Percentiles rank a stretch among this genome's conserved stretches.
Conservation (phyloP, 371 early-diverging fungal species). For the Zopfochytrium polystomum region DNA sequence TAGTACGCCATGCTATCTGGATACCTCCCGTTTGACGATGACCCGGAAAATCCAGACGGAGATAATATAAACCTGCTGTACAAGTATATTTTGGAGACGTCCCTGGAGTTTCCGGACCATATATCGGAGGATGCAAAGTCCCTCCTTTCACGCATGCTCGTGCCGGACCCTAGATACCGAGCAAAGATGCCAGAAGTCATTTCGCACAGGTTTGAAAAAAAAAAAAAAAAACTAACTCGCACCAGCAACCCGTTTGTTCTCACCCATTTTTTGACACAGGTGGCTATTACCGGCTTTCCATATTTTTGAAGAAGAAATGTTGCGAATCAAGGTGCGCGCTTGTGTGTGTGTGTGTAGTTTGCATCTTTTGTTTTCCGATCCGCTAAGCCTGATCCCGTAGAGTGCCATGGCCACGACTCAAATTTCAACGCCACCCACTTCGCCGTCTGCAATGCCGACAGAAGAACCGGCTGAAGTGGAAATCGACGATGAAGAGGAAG, state of each 20-base stretch:
- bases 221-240: too few species aligned
- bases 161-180: slow-evolving; percentile 82
- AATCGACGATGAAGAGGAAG: too few species aligned
- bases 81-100: slow-evolving; percentile 90
- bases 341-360: not conserved
- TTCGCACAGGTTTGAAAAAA: slow-evolving; percentile 64
- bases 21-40: slow-evolving; percentile 98
- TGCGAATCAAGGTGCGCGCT: slow-evolving; percentile 8
- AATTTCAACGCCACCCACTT: too few species aligned
- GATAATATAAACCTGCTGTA: slow-evolving; percentile 95
- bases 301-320: slow-evolving; percentile 21
- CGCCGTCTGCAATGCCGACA: too few species aligned
- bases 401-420: too few species aligned
- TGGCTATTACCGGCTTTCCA: slow-evolving; percentile 27
- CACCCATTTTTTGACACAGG: not conserved
- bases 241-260: too few species aligned
- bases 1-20: slow-evolving; percentile 95
- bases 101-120: slow-evolving; percentile 86
- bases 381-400: too few species aligned
- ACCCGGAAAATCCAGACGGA: slow-evolving; percentile 93
- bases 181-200: slow-evolving; percentile 85
- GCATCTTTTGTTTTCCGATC: too few species aligned
- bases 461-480: too few species aligned
- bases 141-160: slow-evolving; percentile 82
- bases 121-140: slow-evolving; percentile 76